Evolutionary conservation across 306 rosid species (phyloP).

Genomic region (Trichosanthes cucumerina): DNA sequence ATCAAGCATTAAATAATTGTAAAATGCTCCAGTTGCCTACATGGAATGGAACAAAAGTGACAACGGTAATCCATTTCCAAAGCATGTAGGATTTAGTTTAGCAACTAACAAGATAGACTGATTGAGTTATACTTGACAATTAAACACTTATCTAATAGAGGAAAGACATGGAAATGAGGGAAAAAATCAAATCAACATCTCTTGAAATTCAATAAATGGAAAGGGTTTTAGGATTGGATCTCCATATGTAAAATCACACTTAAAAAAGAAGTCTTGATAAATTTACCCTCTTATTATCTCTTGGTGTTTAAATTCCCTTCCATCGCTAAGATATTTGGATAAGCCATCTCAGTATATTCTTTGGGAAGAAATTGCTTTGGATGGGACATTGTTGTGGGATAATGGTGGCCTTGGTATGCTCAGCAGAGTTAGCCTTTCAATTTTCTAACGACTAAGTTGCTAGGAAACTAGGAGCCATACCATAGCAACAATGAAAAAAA

Average conservation of each 20-base stretch:
- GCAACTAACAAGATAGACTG: not conserved
- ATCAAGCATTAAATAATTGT: conserved; percentile 4
- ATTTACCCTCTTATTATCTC: not conserved
- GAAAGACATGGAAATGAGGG: not conserved
- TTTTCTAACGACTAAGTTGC: not conserved
- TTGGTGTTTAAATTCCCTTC: not conserved
- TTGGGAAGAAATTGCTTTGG: not conserved
- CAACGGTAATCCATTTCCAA: not conserved
- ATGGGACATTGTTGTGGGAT: not conserved
- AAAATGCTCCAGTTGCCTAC: not conserved
- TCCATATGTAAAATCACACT: not conserved
- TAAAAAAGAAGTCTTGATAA: not conserved
- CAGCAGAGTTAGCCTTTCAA: not conserved
- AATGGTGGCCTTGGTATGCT: not conserved
- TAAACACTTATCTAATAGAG: not conserved
- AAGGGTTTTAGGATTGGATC: not conserved
- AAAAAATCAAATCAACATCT: not conserved
- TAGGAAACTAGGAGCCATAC: not conserved
- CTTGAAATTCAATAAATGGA: not conserved
- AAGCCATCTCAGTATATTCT: not conserved
- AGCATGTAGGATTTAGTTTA: not conserved
- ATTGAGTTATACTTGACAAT: not conserved
- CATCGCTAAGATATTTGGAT: not conserved
- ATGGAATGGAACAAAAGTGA: not conserved
- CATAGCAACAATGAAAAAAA: not conserved